These are phyloP conservation scores for Flaveria ramosissima DNA, from an alignment of 129 eudicot species.

Conservation along the genomic window DNA sequence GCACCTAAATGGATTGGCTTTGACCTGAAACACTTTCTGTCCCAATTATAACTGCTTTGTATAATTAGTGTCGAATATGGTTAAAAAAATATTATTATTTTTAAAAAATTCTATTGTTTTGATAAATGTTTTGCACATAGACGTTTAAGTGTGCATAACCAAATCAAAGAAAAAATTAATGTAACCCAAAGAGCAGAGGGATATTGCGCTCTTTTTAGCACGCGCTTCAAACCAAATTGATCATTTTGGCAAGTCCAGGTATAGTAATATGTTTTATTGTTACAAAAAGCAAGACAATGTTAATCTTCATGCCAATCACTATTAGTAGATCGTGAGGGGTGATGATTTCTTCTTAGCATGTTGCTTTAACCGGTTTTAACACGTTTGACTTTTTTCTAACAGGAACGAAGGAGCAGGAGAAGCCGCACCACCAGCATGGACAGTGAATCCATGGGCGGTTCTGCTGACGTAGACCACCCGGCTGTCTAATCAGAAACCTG, in stretches of 20 bases:
- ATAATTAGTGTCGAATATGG: background rate
- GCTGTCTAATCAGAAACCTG: slow-evolving; percentile 39
- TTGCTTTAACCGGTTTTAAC: slow-evolving; percentile 4
- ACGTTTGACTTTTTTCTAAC: slow-evolving; percentile 19
- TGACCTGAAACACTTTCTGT: background rate
- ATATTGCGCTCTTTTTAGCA: background rate
- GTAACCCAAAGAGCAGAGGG: background rate
- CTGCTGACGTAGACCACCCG: slow-evolving; percentile 51
- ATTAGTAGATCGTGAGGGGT: background rate
- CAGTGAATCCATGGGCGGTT: slow-evolving; percentile 55
- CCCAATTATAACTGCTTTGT: background rate
- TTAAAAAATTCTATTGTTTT: background rate
- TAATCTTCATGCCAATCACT: background rate
- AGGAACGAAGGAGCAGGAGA: slow-evolving; percentile 84
- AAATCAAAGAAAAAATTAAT: too few species aligned
- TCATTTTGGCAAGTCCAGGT: background rate
- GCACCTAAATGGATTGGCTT: background rate
- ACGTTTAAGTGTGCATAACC: background rate
- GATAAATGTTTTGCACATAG: background rate
- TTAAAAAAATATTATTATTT: background rate
- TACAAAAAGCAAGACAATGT: background rate
- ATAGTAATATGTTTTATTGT: background rate
- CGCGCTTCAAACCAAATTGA: background rate
- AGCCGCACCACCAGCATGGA: slow-evolving; percentile 84
- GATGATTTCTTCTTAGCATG: background rate